Evolutionary conservation across 257 asterid species (phyloP).

Genomic region (Plantago ovata): DNA sequence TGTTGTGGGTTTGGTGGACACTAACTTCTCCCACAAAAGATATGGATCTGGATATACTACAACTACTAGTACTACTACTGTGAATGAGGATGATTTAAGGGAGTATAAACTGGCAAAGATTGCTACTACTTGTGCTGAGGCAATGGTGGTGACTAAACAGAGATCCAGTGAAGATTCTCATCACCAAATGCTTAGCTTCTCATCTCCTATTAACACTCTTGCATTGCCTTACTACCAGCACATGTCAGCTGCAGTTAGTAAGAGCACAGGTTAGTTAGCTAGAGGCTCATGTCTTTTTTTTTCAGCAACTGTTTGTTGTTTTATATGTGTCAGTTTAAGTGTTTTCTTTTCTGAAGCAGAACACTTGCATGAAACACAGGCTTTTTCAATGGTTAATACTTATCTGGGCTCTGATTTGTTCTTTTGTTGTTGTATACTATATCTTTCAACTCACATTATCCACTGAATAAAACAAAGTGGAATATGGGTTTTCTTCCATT

Average conservation of each 20-base stretch:
- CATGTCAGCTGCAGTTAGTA: slow-evolving; percentile 32
- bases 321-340: background rate
- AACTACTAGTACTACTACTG: slow-evolving; percentile 35
- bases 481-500: background rate
- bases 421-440: background rate
- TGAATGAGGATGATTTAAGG: slow-evolving; percentile 50
- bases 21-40: slow-evolving; percentile 34
- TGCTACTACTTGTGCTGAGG: slow-evolving; percentile 29
- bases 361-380: background rate
- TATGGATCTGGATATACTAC: slow-evolving; percentile 62
- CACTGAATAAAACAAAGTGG: too few species aligned
- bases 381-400: slow-evolving; percentile 1
- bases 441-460: slow-evolving; percentile 11
- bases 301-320: background rate
- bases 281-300: too few species aligned
- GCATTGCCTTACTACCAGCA: slow-evolving; percentile 46
- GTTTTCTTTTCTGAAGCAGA: background rate
- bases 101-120: slow-evolving; percentile 48
- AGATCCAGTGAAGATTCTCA: slow-evolving; percentile 46
- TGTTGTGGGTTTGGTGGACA: slow-evolving; percentile 60
- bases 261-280: slow-evolving; percentile 34
- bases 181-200: slow-evolving; percentile 91
- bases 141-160: slow-evolving; percentile 36
- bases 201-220: slow-evolving; percentile 48
- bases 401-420: slow-evolving; percentile 23